Evolutionary conservation across 345 rosid genomes (phyloP), one percentile per base, ranked within the genome.

Genomic region (Ailanthus altissimus): DNA sequence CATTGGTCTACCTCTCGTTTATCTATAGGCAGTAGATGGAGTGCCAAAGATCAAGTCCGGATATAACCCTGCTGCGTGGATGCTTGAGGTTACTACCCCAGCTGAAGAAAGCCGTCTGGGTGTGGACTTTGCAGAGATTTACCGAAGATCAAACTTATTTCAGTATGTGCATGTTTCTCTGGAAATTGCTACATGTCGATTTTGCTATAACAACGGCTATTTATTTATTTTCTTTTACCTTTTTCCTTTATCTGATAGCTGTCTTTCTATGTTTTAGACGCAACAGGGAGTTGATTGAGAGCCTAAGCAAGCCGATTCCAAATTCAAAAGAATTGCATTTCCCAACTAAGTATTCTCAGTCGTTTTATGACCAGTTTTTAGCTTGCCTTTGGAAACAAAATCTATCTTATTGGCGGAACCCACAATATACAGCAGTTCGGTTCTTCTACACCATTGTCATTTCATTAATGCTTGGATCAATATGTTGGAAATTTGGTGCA

Each of bases 321-420:
- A 75, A 75, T 64, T 81, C 88, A 54, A 90, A 91, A 78, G 94
- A 96, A 77, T 70, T 96, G 74, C 85, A 90, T 81, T 96, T 96
- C 84, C 89, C 97, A 25, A 86, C 95, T 9, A 89, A 91, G 86
- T 96, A 92, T 82, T 89, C 93, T 46, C 97, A 87, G 78, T 87
- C 98, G 11, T 85, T 89, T 67, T 82, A 85, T 53, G 90, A 87
- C 42, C 98, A 93, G 87, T 91, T 93, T 75, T 81, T 92, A 78
- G 92, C 98, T 38, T 96, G 99, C 65, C 94, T 96, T 57, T 92
- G 98, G 97, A 93, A 96, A 89, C 98, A 96, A 85, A 90, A 96
- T 76, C 86, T 96, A 32, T 96, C 97, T 18, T 96, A 96, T 66
- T 96, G 99, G 98, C 83, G 99, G 75, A 91, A 91, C 78, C 98